phyloP scores from a whole-genome alignment of 768 basidiomycete species.

The Boletus tylopilopsis region DNA sequence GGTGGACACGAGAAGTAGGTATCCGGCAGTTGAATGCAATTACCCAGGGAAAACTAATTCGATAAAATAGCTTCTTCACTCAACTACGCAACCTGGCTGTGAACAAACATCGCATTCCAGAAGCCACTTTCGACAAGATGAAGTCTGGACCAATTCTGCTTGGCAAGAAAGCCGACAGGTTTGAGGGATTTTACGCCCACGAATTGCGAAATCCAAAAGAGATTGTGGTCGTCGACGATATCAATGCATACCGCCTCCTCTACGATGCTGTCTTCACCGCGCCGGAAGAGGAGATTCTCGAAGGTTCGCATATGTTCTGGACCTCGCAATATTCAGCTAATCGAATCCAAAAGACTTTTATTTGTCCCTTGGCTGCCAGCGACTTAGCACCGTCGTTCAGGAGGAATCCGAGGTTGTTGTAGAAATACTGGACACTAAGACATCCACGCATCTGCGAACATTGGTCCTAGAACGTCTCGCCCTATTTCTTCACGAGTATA shows the following conservation, averaged over 20 bases:
- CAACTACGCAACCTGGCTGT: slow-evolving; percentile 82
- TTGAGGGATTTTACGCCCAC: slow-evolving; percentile 54
- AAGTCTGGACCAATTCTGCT: slow-evolving; percentile 65
- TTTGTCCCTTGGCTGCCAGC: slow-evolving; percentile 64
- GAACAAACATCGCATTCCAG: slow-evolving; percentile 51
- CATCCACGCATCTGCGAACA: slow-evolving; percentile 46
- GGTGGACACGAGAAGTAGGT: slow-evolving; percentile 62
- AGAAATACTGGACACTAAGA: slow-evolving; percentile 44
- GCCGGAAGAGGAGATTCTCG: slow-evolving; percentile 69
- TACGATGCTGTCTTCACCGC: slow-evolving; percentile 67
- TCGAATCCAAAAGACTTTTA: slow-evolving; percentile 58
- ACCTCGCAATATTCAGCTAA: background rate
- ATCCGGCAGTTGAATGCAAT: background rate
- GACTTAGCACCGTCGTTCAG: slow-evolving; percentile 64
- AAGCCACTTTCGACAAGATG: slow-evolving; percentile 52
- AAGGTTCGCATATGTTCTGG: slow-evolving; percentile 43
- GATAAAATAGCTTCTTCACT: slow-evolving; percentile 75
- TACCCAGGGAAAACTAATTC: background rate
- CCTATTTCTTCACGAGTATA: slow-evolving; percentile 83
- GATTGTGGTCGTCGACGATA: slow-evolving; percentile 81
- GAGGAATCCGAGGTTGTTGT: slow-evolving; percentile 61
- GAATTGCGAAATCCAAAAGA: slow-evolving; percentile 63
- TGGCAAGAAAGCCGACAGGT: slow-evolving; percentile 49
- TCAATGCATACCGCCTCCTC: slow-evolving; percentile 70
- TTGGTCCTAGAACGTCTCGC: slow-evolving; percentile 77